Evolutionary conservation across 108 stramenopile species (phyloP).

Genomic region (Nitzschia putrida): DNA sequence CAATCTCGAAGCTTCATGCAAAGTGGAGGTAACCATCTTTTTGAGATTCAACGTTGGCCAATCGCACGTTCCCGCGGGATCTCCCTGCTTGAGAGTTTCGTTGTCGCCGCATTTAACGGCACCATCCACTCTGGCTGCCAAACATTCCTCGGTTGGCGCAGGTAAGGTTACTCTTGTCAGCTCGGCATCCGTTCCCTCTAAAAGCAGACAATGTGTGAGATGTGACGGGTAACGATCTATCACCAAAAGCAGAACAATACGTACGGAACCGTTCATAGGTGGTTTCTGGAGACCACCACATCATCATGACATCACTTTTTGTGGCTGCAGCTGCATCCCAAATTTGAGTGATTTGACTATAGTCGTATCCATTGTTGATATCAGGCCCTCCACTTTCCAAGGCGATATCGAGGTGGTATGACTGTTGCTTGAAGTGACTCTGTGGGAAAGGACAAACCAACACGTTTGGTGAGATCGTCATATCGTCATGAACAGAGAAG

Average conservation of each 20-base stretch:
- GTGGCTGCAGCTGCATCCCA: constrained; percentile 44
- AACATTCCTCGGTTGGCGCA: constrained; percentile 26
- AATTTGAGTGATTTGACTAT: constrained; percentile 27
- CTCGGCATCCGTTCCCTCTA: constrained; percentile 39
- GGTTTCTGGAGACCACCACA: constrained; percentile 47
- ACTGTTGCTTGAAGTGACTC: constrained; percentile 2
- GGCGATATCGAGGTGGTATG: constrained; percentile 18
- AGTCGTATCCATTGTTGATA: constrained; percentile 31
- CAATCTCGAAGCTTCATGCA: background rate
- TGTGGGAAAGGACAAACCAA: background rate
- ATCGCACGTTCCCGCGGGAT: constrained; percentile 31
- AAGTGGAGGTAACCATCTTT: constrained; percentile 5
- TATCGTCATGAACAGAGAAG: background rate
- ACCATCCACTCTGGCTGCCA: constrained; percentile 1
- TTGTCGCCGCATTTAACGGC: constrained; percentile 11
- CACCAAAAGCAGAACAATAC: background rate
- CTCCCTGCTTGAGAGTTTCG: constrained; percentile 13
- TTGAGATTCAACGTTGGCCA: background rate
- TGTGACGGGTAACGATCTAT: background rate
- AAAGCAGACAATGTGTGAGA: background rate
- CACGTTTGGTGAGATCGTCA: background rate
- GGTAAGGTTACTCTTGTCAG: constrained; percentile 26
- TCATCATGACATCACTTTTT: constrained; percentile 32
- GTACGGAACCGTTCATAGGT: constrained; percentile 9
- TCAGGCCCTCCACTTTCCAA: constrained; percentile 9